Evolutionary conservation across 2,329 filamentous ascomycete species (phyloP), one percentile per base, ranked within the genome.

Genomic region (Aspergillus pseudonomiae): DNA sequence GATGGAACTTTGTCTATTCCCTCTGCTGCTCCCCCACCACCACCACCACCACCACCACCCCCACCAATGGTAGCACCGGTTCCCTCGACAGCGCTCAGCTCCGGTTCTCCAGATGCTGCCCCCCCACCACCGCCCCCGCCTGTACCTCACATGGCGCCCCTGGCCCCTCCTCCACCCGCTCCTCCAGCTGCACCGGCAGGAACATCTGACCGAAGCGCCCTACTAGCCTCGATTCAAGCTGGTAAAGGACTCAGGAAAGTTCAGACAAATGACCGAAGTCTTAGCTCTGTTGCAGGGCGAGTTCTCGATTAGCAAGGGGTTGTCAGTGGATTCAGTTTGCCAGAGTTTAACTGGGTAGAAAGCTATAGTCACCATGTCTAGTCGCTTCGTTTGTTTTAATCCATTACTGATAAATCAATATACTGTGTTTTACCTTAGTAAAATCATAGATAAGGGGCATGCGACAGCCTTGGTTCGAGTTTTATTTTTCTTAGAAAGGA

Each of bases 241-340:
- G 94, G 95, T 50, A 93, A 79, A 78, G 79, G 88, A 3, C 81
- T 99, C 74, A 93, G 86, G 83, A 98, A 98, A 84, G 93, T 93
- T 28, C 83, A 90, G 76, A 98, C 95, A 1, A 94, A 92, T 78
- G 95, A 99, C 78, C 89, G 89, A 77, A 97, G 94, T 78, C 79
- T 71, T 55, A 86, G 92, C 58, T 78, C 88, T 59, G 83, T 89
- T 63, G 91, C 92, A 26, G 94, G 94, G n/a, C 87, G 88, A 65
- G 94, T 97, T 63, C 71, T 88, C 69, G 75, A 71, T 67, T 75
- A 52, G 48, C 64, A 64, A 55, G 28, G 26, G 24, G 36, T 16
- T 43, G 2, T 55, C 19, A 21, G 21, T 34, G 28, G 19, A 19
- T 32, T 11, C 48, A 32, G 19, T 52, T 41, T 41, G 19, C 39